These are phyloP conservation scores for Xylariomycetidae sp. DNA, from an alignment of 2,329 filamentous ascomycete species.

Conservation along the genomic window DNA sequence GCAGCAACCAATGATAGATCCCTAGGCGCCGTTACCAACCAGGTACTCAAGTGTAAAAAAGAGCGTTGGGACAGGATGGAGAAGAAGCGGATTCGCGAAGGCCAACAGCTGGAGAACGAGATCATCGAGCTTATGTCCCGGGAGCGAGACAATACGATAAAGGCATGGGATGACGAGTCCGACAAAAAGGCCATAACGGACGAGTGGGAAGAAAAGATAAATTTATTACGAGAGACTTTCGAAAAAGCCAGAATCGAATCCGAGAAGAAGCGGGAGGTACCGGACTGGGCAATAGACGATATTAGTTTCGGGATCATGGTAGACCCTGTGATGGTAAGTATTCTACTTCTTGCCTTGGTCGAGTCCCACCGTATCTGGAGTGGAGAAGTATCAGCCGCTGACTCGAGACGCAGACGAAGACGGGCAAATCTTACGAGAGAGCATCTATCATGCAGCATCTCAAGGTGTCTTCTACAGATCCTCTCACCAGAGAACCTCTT, in stretches of 20 bases:
- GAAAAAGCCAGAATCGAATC: constrained; percentile 42
- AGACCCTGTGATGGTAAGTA: constrained; percentile 57
- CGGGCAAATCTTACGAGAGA: constrained; percentile 86
- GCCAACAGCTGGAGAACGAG: constrained; percentile 55
- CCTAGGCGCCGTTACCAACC: constrained; percentile 64
- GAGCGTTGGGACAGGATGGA: constrained; percentile 79
- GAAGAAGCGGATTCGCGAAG: constrained; percentile 50
- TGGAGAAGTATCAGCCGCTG: too few species aligned
- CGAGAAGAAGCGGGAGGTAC: constrained; percentile 55
- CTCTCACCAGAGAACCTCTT: constrained; percentile 75
- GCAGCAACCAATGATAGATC: constrained; percentile 59
- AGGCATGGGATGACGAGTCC: constrained; percentile 17
- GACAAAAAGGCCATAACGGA: constrained; percentile 43
- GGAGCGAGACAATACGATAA: constrained; percentile 39
- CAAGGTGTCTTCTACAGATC: constrained; percentile 69
- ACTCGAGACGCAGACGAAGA: constrained; percentile 57
- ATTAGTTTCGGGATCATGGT: constrained; percentile 72
- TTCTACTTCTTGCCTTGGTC: constrained; percentile 8
- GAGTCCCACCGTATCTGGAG: too few species aligned
- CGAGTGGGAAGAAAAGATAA: constrained; percentile 45
- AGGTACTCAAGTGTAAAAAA: constrained; percentile 79
- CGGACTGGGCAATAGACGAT: constrained; percentile 73
- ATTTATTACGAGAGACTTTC: constrained; percentile 43
- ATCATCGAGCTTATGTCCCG: constrained; percentile 47
- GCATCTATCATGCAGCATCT: constrained; percentile 83